phyloP scores from a whole-genome alignment of 2,329 filamentous ascomycete genomes.

The Xylaria arbuscula region DNA sequence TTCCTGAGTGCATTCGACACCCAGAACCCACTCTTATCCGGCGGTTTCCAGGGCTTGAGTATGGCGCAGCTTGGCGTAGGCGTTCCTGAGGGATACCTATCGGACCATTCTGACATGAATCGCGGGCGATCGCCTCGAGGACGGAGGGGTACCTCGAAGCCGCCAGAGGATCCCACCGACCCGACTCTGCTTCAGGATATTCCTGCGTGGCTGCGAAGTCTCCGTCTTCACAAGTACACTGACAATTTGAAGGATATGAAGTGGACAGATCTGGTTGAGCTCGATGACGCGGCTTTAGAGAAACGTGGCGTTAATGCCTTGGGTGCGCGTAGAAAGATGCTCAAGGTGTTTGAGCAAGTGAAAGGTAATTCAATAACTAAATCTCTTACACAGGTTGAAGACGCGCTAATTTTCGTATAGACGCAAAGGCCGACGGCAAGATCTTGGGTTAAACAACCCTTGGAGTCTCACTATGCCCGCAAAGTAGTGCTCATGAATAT shows the following conservation, averaged over 20 bases:
- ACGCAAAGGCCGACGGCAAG: constrained; percentile 80
- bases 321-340: constrained; percentile 94
- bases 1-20: constrained; percentile 91
- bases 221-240: constrained; percentile 98
- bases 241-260: constrained; percentile 98
- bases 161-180: constrained; percentile 96
- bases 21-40: constrained; percentile 74
- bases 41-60: constrained; percentile 76
- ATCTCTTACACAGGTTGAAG: not conserved
- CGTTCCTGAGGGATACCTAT: constrained; percentile 85
- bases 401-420: constrained; percentile 56
- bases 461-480: not conserved
- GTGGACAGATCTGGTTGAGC: constrained; percentile 90
- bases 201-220: constrained; percentile 92
- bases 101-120: constrained; percentile 90
- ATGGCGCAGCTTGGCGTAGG: constrained; percentile 77
- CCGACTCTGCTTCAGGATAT: constrained; percentile 91
- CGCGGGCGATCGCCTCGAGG: constrained; percentile 93
- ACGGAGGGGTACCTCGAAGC: constrained; percentile 93
- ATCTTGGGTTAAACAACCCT: constrained; percentile 59
- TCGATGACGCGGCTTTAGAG: constrained; percentile 94
- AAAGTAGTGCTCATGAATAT: not conserved
- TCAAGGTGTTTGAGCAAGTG: constrained; percentile 99
- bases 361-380: constrained; percentile 65
- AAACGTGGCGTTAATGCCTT: constrained; percentile 94